phyloP scores from a whole-genome alignment of 768 basidiomycete genomes.

The Rhodosporidiobolus odoratus region DNA sequence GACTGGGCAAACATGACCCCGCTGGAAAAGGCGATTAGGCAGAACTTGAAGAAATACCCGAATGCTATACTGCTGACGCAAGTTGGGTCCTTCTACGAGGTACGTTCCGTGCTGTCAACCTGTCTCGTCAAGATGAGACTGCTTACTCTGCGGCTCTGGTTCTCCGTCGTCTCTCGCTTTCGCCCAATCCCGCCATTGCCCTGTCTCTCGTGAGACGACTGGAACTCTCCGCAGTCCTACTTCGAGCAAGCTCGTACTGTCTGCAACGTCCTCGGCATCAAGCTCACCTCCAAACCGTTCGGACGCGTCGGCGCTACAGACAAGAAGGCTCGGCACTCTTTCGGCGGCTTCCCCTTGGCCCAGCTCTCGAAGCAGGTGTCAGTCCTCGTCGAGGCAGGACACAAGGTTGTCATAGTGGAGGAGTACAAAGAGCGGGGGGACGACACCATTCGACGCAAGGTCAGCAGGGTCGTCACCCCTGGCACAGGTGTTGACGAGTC shows the following conservation, averaged over 20 bases:
- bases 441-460: not conserved
- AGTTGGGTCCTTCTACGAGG: slow-evolving; percentile 95
- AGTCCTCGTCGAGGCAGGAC: slow-evolving; percentile 71
- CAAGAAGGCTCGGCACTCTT: slow-evolving; percentile 57
- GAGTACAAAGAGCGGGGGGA: slow-evolving; percentile 62
- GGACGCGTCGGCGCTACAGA: slow-evolving; percentile 37
- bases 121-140: too few relatives aligned
- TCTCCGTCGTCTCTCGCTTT: not conserved
- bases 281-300: slow-evolving; percentile 50
- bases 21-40: slow-evolving; percentile 64
- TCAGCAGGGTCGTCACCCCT: slow-evolving; percentile 36
- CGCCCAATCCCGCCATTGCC: not conserved
- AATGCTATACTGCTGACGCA: slow-evolving; percentile 85
- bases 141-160: not conserved
- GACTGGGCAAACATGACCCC: slow-evolving; percentile 44
- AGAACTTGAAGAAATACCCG: slow-evolving; percentile 69
- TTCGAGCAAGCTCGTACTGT: slow-evolving; percentile 83
- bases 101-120: slow-evolving; percentile 44
- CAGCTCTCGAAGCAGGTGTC: slow-evolving; percentile 85
- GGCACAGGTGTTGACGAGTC: slow-evolving; percentile 54
- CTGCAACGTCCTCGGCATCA: slow-evolving; percentile 51
- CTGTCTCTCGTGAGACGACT: not conserved
- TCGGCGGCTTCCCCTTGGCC: slow-evolving; percentile 85
- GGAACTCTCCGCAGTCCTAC: slow-evolving; percentile 68
- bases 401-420: slow-evolving; percentile 88